Evolutionary conservation across 257 asterid genomes (phyloP), one percentile per base, ranked within the genome.

Genomic region (Penstemon newberryi): DNA sequence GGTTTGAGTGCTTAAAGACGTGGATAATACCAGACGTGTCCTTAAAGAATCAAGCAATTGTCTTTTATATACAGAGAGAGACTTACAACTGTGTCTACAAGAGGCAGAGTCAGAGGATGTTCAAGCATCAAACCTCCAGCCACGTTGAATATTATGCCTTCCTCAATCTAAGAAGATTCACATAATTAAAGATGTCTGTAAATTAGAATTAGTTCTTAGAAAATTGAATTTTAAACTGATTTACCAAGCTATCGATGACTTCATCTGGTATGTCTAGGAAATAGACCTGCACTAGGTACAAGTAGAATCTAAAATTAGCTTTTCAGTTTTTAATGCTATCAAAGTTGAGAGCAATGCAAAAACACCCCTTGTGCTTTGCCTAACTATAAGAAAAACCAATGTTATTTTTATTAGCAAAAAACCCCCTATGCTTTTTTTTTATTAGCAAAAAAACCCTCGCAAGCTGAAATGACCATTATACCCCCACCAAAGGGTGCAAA

Each of bases 81-180:
- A 65, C 77, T 65, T 62, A 91, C 96, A 90, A 89, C 83, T 7
- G 87, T 84, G 73, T 84, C 96, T 60, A 92, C 89, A 62, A 92
- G 84, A 9, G 96, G 96, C 83, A 82, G 72, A 46, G 83, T 85
- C 53, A 89, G 76, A 47, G 96, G 96, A 78, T 92, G 98, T 78
- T 92, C 98, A 62, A 92, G 96, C 96, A 83, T 92, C 84, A 92
- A 81, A 41, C 96, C 98, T 9, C 98, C 96, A 68, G 98, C 95
- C 38, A 89, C 98, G 51, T 87, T 83, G 50, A 86, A 85, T 73
- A 78, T 70, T 33, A 84, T 72, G 44, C 87, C 98, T 73, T 89
- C 98, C 66, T 89, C 96, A 38, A 92, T 83, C 98, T 91, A 78
- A 57, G 73, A 42, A 73, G 52, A 53, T 53, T 41, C 57, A 12